phyloP scores from a whole-genome alignment of 2,329 filamentous ascomycete species.

The Colletotrichum orchidophilum region DNA sequence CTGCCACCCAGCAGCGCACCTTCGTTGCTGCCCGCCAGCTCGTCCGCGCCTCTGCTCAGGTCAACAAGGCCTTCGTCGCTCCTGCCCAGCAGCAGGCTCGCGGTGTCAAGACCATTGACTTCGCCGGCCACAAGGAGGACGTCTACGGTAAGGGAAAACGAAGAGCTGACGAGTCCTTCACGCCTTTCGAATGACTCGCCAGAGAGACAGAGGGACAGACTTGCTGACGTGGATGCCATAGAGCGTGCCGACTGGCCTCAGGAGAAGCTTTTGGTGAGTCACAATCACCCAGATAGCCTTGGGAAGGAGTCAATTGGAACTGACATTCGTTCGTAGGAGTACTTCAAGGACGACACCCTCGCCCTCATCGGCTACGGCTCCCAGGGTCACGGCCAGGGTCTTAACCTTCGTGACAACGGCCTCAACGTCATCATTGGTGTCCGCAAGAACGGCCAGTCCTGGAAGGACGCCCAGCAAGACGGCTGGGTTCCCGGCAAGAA shows the following conservation, averaged over 20 bases:
- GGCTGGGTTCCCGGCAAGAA: conserved; percentile 99
- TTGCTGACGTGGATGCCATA: conserved; percentile 49
- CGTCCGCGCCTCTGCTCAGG: conserved; percentile 60
- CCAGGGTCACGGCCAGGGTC: conserved; percentile 98
- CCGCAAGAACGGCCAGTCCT: conserved; percentile 96
- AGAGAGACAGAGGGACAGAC: conserved; percentile 4
- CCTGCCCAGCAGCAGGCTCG: conserved; percentile 74
- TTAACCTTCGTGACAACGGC: conserved; percentile 99
- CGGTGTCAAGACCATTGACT: conserved; percentile 98
- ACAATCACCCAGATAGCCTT: conserved; percentile 29
- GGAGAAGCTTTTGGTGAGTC: conserved; percentile 93
- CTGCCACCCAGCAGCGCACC: conserved; percentile 69
- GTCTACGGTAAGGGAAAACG: conserved; percentile 80
- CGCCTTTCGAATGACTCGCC: conserved; percentile 20
- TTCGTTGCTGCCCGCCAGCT: conserved; percentile 69
- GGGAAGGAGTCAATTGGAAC: conserved; percentile 7
- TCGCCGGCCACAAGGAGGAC: conserved; percentile 92
- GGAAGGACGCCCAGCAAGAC: conserved; percentile 96
- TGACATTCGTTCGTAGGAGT: conserved; percentile 69
- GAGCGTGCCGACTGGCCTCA: conserved; percentile 98
- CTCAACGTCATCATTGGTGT: conserved; percentile 99
- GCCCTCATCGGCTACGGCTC: conserved; percentile 98
- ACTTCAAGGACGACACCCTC: conserved; percentile 99
- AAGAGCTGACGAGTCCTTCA: neutral
- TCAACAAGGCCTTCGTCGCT: conserved; percentile 50